Evolutionary conservation across 176 grass and related monocot species (phyloP).

Genomic region (Paspalum notatum): DNA sequence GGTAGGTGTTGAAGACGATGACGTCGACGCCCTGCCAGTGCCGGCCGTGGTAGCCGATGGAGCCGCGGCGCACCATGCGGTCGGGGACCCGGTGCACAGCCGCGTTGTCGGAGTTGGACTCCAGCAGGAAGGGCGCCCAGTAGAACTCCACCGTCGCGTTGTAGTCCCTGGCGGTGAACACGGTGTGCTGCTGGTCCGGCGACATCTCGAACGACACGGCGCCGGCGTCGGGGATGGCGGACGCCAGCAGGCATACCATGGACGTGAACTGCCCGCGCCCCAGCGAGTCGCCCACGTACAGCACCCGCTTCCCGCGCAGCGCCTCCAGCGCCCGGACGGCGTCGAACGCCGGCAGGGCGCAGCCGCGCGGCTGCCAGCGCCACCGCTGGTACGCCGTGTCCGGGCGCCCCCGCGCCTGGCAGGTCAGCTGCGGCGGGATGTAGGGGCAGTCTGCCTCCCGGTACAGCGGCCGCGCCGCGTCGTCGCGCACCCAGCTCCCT

Average conservation of each 20-base stretch:
- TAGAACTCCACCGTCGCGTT: slow-evolving; percentile 87
- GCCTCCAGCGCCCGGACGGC: slow-evolving; percentile 61
- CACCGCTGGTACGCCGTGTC: slow-evolving; percentile 71
- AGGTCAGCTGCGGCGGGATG: slow-evolving; percentile 88
- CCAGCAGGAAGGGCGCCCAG: slow-evolving; percentile 93
- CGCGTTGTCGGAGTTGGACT: slow-evolving; percentile 79
- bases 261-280: slow-evolving; percentile 86
- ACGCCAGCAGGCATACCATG: slow-evolving; percentile 82
- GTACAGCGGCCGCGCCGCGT: slow-evolving; percentile 56
- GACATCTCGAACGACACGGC: slow-evolving; percentile 61
- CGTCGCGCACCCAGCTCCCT: slow-evolving; percentile 66
- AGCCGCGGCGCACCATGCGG: slow-evolving; percentile 61
- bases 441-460: slow-evolving; percentile 74
- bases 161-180: slow-evolving; percentile 66
- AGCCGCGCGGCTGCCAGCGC: slow-evolving; percentile 77
- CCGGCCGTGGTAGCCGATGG: slow-evolving; percentile 65
- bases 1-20: slow-evolving; percentile 82
- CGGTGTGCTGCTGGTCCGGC: slow-evolving; percentile 47
- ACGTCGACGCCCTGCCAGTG: slow-evolving; percentile 71
- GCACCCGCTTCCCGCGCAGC: slow-evolving; percentile 65
- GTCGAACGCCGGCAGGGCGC: slow-evolving; percentile 72
- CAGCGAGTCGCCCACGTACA: slow-evolving; percentile 88
- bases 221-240: slow-evolving; percentile 37
- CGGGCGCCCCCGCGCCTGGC: slow-evolving; percentile 67
- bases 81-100: slow-evolving; percentile 62